A percentile compares a stretch with the other conserved stretches of the same genome.
Evolutionary conservation across 768 basidiomycete species (phyloP).

Genomic region (Rhodotorula toruloides): DNA sequence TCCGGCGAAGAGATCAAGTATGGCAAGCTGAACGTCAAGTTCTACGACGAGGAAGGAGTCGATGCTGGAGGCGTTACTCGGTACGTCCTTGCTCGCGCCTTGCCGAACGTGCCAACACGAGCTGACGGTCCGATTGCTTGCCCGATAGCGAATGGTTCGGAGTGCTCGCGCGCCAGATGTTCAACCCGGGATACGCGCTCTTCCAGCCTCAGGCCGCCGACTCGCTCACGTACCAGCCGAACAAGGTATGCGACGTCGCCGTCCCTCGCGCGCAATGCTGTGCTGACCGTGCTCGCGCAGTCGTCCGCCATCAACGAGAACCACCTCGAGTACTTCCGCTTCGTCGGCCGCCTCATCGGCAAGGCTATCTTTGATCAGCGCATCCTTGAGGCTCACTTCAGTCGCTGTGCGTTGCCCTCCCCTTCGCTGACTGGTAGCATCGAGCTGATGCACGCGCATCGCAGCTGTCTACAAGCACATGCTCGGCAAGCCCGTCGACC

Average conservation of each 20-base stretch:
- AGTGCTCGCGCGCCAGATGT: constrained; percentile 95
- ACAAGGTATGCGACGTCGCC: constrained; percentile 42
- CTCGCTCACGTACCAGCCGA: constrained; percentile 86
- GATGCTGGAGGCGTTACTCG: constrained; percentile 94
- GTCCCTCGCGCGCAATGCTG: constrained; percentile 46
- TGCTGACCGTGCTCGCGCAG: constrained; percentile 64
- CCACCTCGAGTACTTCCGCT: constrained; percentile 95
- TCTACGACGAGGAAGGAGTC: constrained; percentile 91
- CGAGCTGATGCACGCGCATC: too few species aligned
- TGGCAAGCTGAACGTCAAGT: constrained; percentile 92
- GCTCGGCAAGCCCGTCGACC: constrained; percentile 87
- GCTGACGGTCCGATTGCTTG: background rate
- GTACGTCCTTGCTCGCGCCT: constrained; percentile 44
- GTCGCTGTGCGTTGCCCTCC: constrained; percentile 50
- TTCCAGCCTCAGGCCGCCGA: constrained; percentile 98
- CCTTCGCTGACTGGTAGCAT: background rate
- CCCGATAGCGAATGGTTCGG: constrained; percentile 86
- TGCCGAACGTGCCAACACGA: background rate
- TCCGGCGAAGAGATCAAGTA: constrained; percentile 94
- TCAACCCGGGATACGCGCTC: constrained; percentile 94
- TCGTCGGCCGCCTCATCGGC: constrained; percentile 93
- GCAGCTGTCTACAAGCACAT: constrained; percentile 86
- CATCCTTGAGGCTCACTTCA: constrained; percentile 95
- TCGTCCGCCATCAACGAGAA: constrained; percentile 91
- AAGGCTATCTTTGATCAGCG: constrained; percentile 97